These are phyloP conservation scores for Choanephora cucurbitarum DNA, from an alignment of 371 early-diverging fungal genomes.

Conservation along the genomic window DNA sequence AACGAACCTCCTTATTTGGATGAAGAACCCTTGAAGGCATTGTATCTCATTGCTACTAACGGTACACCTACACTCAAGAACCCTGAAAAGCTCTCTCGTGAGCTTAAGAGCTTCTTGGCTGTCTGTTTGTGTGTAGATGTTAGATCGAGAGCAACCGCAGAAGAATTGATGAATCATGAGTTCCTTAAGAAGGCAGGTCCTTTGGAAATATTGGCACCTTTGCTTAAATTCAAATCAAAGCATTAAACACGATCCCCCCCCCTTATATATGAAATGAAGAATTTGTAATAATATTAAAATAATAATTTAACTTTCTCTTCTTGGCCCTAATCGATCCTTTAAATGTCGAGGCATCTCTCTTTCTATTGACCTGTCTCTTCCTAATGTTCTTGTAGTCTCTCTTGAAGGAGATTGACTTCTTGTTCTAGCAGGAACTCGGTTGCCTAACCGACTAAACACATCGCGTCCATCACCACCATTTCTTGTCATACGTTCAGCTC, in stretches of 20 bases:
- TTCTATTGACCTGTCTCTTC: conserved; percentile 3
- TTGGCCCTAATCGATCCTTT: conserved; percentile 13
- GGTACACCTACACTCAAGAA: conserved; percentile 93
- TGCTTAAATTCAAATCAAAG: conserved; percentile 53
- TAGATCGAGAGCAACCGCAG: conserved; percentile 78
- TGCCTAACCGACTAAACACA: conserved; percentile 31
- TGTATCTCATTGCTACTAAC: conserved; percentile 95
- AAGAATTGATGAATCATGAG: conserved; percentile 79
- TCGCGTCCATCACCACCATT: conserved; percentile 26
- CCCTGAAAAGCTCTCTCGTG: conserved; percentile 78
- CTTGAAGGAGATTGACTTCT: conserved; percentile 10
- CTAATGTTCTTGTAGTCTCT: conserved; percentile 1
- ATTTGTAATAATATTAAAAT: neutral
- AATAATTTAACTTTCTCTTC: neutral
- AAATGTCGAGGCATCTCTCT: conserved; percentile 19
- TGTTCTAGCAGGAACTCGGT: conserved; percentile 2
- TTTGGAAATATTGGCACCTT: conserved; percentile 52
- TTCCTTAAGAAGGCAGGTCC: conserved; percentile 70
- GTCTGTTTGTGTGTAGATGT: conserved; percentile 91
- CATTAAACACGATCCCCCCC: conserved; percentile 13
- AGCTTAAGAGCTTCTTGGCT: conserved; percentile 87
- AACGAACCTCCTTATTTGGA: conserved; percentile 97
- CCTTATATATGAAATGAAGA: neutral
- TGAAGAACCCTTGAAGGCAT: conserved; percentile 92
- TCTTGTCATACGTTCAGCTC: conserved; percentile 12